Evolutionary conservation across 108 stramenopile genomes (phyloP), one percentile per base, ranked within the genome.

Genomic region (Cyclostephanos tholiformis): DNA sequence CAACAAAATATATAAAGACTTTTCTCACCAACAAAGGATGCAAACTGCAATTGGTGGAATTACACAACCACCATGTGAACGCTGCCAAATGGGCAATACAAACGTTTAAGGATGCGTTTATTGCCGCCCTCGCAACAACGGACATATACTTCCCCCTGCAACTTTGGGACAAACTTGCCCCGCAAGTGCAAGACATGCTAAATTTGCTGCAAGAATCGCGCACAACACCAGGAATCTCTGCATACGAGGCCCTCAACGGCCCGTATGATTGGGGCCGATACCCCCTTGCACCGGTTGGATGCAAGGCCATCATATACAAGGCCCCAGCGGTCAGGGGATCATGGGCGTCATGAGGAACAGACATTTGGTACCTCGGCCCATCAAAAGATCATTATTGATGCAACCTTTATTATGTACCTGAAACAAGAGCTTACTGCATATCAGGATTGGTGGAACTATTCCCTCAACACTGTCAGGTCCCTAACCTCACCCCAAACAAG

Each of bases 281-380:
- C n/a, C n/a, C n/a, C n/a, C n/a, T n/a, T n/a, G n/a, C n/a, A n/a
- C n/a, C n/a, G n/a, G 67, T 25, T 14, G 65, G 73, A 27, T 65
- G 74, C 32, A 48, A 65, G 19, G 79, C 77, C 1, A 30, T 84
- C 16, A 43, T 63, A 49, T 75, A 65, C 61, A 48, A 70, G 13
- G 5, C 63, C 5, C 29, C 53, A 12, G 27, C 63, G 39, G n/a
- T 25, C 5, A 71, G 72, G 5, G 27, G 59, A 26, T 74, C 80
- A 19, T 77, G 74, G 79, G 84, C 62, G 23, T 11, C 68, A n/a
- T 69, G 80, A 27, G 84, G 70, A 1, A 30, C 46, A 7, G 77
- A 72, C 46, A 76, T 74, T 1, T 86, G 85, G 85, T 88, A 82
- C 58, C 9, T 82, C 14, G 82, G 81, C 10, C 88, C 85, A 26